Evolutionary conservation across 441 rosid genomes (phyloP).

Genomic region (Macaranga tanarius): DNA sequence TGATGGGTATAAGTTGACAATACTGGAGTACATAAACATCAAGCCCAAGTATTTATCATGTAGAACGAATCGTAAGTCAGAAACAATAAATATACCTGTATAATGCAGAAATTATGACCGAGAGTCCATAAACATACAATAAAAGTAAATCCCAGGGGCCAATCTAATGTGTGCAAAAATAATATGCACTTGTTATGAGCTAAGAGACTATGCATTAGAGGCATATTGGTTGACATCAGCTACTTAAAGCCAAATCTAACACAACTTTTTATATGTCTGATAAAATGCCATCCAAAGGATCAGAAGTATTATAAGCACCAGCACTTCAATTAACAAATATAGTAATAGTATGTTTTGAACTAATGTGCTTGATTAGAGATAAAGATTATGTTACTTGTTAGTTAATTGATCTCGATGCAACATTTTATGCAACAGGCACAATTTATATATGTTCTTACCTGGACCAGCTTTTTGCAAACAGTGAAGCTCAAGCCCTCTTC

Average conservation of each 20-base stretch:
- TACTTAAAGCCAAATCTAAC: not conserved
- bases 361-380: not conserved
- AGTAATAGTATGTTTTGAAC: not conserved
- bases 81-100: not conserved
- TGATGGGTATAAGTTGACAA: not conserved
- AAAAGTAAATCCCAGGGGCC: not conserved
- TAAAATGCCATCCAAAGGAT: not conserved
- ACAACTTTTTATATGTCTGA: not conserved
- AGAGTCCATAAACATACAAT: not conserved
- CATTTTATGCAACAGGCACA: not conserved
- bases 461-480: slow-evolving; percentile 86
- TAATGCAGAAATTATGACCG: not conserved
- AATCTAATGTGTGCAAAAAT: not conserved
- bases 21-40: not conserved
- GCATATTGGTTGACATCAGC: not conserved
- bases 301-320: no score
- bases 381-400: not conserved
- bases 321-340: no score
- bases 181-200: not conserved
- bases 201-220: not conserved
- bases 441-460: slow-evolving; percentile 46
- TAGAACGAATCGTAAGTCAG: not conserved
- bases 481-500: slow-evolving; percentile 80
- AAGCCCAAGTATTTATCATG: not conserved
- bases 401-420: not conserved